Conservation (phyloP, 495 filamentous ascomycete genomes). For the Neurospora discreta region DNA sequence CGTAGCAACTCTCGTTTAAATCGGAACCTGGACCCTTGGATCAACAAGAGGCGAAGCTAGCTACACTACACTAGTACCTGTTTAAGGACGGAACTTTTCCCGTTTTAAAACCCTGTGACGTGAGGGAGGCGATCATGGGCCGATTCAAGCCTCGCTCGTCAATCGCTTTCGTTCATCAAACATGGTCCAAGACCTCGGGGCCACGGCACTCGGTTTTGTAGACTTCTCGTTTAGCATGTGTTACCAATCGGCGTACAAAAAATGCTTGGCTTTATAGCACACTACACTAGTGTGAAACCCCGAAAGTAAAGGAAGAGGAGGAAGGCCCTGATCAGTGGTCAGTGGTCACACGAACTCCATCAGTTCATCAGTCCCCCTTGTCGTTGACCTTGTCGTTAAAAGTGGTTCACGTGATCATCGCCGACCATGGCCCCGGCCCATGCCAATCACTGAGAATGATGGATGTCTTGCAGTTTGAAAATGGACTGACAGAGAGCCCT, state of each 20-base stretch:
- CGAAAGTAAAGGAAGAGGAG: neutral
- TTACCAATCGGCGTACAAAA: neutral
- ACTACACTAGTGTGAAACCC: neutral
- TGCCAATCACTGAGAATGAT: neutral
- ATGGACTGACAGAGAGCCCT: neutral
- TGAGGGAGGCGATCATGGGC: too few species aligned
- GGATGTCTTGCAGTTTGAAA: neutral
- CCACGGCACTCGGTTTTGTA: neutral
- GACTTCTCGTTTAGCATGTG: neutral
- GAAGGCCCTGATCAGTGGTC: neutral
- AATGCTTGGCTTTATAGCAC: neutral
- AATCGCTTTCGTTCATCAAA: neutral
- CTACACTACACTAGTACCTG: too few species aligned
- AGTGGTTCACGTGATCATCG: neutral
- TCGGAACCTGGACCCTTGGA: neutral
- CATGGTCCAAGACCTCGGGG: neutral
- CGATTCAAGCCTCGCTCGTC: neutral
- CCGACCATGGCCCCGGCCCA: neutral
- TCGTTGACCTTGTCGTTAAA: neutral
- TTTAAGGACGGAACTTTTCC: too few species aligned
- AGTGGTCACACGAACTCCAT: neutral
- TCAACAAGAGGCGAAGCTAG: neutral
- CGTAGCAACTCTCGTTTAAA: neutral
- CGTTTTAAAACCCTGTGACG: too few species aligned
- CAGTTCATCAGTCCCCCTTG: neutral